Evolutionary conservation across 2,329 filamentous ascomycete genomes (phyloP).

Genomic region (Sclerotinia glacialis): DNA sequence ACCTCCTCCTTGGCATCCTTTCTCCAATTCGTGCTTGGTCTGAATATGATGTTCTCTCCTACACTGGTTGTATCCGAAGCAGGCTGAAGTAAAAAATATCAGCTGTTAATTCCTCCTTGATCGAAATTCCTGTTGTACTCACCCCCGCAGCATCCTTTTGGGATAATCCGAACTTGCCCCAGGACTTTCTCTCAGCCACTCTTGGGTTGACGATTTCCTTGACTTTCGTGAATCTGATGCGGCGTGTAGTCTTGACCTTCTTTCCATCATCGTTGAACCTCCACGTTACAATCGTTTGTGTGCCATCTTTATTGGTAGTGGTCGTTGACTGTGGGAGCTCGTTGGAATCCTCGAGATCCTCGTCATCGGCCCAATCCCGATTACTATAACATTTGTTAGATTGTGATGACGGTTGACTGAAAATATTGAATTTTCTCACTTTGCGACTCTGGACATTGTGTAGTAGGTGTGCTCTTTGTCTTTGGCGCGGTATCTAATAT

Average conservation of each 20-base stretch:
- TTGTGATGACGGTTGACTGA: neutral
- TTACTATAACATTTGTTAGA: slow-evolving; percentile 34
- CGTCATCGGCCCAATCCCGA: slow-evolving; percentile 88
- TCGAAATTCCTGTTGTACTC: slow-evolving; percentile 6
- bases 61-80: slow-evolving; percentile 26
- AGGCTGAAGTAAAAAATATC: slow-evolving; percentile 21
- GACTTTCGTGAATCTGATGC: slow-evolving; percentile 87
- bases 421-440: slow-evolving; percentile 40
- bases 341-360: slow-evolving; percentile 63
- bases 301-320: slow-evolving; percentile 96
- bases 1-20: slow-evolving; percentile 80
- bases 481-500: slow-evolving; percentile 19
- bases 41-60: slow-evolving; percentile 95
- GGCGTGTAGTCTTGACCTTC: slow-evolving; percentile 95
- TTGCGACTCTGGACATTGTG: slow-evolving; percentile 47
- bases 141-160: slow-evolving; percentile 77
- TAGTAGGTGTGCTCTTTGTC: neutral
- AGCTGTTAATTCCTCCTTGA: neutral
- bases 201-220: slow-evolving; percentile 94
- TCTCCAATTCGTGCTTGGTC: slow-evolving; percentile 91
- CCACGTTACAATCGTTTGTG: slow-evolving; percentile 91
- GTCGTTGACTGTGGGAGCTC: slow-evolving; percentile 82
- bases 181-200: slow-evolving; percentile 89
- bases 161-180: slow-evolving; percentile 89
- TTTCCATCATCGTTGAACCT: slow-evolving; percentile 88